Base-by-base conservation (phyloP, 1,284 basidiomycete genomes). In the Sanguinoderma infundibulare region DNA sequence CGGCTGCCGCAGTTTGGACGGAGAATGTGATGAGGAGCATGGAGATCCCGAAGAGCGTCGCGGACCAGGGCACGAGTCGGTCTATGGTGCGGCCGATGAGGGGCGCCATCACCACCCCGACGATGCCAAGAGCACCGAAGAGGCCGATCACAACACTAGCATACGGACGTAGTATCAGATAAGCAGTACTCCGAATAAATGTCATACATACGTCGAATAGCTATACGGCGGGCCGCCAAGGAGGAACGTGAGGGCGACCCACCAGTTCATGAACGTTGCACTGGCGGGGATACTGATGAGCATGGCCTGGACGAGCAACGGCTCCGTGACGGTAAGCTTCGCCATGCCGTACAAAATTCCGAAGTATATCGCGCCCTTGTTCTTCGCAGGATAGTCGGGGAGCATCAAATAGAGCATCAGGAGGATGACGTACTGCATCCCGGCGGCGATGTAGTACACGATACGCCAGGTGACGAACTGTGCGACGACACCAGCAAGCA, bases 201-300 rank as follows among this genome's bases (percentile, higher is more conserved):
- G 28, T 22, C 10, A 8, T 0, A 70, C 77, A 53, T 56, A 77
- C 76, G 77, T 77, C 0, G 73, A 75, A 63, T 78, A 83, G 69
- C 80, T 60, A 67, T 85, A 86, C 1, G 82, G 83, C 1, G 77
- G 64, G 5, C 77, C 81, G 36, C 77, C 78, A 9, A 87, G 77
- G 6, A 86, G 73, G 73, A 85, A 85, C 0, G 84, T 85, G 30
- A 84, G 71, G 17, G 80, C 81, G 10, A 82, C 73, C 83, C 83
- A 85, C 71, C 78, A 83, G 60, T 73, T 75, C 3, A 75, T 73
- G 59, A 80, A 81, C 39, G 74, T 69, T 7, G 78, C 78, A 63
- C 75, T 78, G 2, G 75, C 76, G 12, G 77, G 75, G 39, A 79
- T 74, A n/a, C 71, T 76, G 53, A 81, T 78, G 6, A 84, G 59